phyloP scores from a whole-genome alignment of 139 green algal species.

The Penium margaritaceum region DNA sequence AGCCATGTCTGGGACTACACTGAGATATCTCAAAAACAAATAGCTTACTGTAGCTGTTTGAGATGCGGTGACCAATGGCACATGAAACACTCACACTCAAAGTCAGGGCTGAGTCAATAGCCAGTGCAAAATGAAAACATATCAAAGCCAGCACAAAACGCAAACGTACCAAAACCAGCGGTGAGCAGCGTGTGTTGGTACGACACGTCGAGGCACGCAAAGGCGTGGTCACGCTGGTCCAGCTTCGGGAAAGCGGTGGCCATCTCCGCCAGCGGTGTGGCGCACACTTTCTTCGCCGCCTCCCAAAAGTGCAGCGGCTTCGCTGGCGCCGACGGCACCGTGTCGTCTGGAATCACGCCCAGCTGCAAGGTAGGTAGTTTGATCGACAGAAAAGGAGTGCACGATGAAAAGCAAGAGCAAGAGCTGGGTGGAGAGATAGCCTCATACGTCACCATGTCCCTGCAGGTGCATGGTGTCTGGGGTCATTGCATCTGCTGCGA shows the following conservation, averaged over 20 bases:
- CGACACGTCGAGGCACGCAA: constrained; percentile 84
- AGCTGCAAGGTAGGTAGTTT: constrained; percentile 42
- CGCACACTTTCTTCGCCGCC: constrained; percentile 52
- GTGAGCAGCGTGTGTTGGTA: constrained; percentile 79
- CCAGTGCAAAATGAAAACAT: too few species aligned
- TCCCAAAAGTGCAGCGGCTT: constrained; percentile 49
- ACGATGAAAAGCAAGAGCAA: neutral
- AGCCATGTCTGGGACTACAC: too few species aligned
- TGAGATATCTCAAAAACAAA: too few species aligned
- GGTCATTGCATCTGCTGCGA: too few species aligned
- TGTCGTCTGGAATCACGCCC: constrained; percentile 39
- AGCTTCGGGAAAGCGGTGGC: constrained; percentile 28
- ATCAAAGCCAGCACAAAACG: too few species aligned
- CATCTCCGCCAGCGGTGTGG: constrained; percentile 10
- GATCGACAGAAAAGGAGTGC: too few species aligned
- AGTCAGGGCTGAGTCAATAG: too few species aligned
- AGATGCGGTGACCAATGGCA: too few species aligned
- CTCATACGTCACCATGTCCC: neutral
- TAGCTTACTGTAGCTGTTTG: too few species aligned
- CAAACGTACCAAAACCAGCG: constrained; percentile 75
- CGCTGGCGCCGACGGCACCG: constrained; percentile 41
- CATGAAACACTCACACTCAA: too few species aligned
- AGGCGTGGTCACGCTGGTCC: constrained; percentile 58
- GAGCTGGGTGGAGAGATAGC: neutral
- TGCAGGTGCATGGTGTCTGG: too few species aligned